Evolutionary conservation across 2,329 filamentous ascomycete genomes (phyloP).

Genomic region (Pseudocercospora crystallina): DNA sequence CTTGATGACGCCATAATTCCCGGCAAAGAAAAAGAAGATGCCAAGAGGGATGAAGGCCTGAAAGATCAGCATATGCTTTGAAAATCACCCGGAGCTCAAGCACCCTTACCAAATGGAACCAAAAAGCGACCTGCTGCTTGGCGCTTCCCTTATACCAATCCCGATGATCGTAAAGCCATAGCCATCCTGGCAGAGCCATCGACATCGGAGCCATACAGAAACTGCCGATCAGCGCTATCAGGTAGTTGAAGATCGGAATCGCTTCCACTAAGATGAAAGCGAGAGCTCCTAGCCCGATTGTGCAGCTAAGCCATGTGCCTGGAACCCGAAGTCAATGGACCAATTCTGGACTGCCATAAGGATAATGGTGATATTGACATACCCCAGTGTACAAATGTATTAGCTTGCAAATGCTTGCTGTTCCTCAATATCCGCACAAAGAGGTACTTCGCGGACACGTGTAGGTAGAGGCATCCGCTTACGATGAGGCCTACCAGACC

Average conservation of each 20-base stretch:
- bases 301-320: slow-evolving; percentile 50
- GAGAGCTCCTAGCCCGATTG: slow-evolving; percentile 42
- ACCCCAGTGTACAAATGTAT: slow-evolving; percentile 52
- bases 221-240: slow-evolving; percentile 50
- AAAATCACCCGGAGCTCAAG: no score
- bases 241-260: slow-evolving; percentile 56
- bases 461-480: slow-evolving; percentile 47
- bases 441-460: slow-evolving; percentile 55
- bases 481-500: slow-evolving; percentile 57
- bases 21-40: slow-evolving; percentile 48
- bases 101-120: slow-evolving; percentile 34
- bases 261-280: slow-evolving; percentile 53
- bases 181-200: slow-evolving; percentile 48
- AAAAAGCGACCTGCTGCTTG: slow-evolving; percentile 39
- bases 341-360: background rate
- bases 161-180: slow-evolving; percentile 54
- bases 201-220: slow-evolving; percentile 54
- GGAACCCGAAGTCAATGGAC: background rate
- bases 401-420: slow-evolving; percentile 51
- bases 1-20: slow-evolving; percentile 51
- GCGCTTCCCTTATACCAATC: slow-evolving; percentile 40
- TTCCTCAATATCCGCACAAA: slow-evolving; percentile 57
- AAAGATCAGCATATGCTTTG: no score
- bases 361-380: background rate
- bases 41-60: slow-evolving; percentile 42